Evolutionary conservation across 768 basidiomycete genomes (phyloP).

Genomic region (Suillus bovinus): DNA sequence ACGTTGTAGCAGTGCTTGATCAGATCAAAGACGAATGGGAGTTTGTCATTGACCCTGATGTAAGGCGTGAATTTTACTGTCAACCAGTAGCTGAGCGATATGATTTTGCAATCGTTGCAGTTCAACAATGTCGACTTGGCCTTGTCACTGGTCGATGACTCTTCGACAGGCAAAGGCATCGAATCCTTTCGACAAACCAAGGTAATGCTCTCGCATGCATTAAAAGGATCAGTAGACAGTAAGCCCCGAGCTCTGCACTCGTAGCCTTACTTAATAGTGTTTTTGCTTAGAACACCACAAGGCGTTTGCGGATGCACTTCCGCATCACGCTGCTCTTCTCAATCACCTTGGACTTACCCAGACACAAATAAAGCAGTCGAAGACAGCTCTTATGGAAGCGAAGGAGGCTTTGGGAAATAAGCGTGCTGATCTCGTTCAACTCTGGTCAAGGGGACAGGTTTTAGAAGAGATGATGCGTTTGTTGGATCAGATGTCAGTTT

Average conservation of each 20-base stretch:
- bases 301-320: conserved; percentile 91
- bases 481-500: conserved; percentile 88
- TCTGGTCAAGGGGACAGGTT: conserved; percentile 88
- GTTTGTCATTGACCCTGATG: conserved; percentile 80
- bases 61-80: conserved; percentile 36
- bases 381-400: conserved; percentile 69
- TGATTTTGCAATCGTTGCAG: conserved; percentile 36
- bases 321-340: conserved; percentile 82
- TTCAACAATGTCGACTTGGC: conserved; percentile 96
- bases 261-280: conserved; percentile 5
- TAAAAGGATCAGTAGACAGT: conserved; percentile 90
- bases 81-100: conserved; percentile 7
- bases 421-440: conserved; percentile 84
- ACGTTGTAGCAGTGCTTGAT: conserved; percentile 67
- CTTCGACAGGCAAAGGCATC: conserved; percentile 71
- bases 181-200: conserved; percentile 78
- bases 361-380: conserved; percentile 68
- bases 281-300: conserved; percentile 77
- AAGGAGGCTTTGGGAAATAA: conserved; percentile 80
- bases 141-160: conserved; percentile 81
- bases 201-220: conserved; percentile 70
- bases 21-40: conserved; percentile 91
- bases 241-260: conserved; percentile 32
- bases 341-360: conserved; percentile 74
- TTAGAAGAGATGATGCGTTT: conserved; percentile 94